These are phyloP conservation scores for Trichophyton schoenleinii DNA, from an alignment of 2,329 filamentous ascomycete species.

Conservation along the genomic window DNA sequence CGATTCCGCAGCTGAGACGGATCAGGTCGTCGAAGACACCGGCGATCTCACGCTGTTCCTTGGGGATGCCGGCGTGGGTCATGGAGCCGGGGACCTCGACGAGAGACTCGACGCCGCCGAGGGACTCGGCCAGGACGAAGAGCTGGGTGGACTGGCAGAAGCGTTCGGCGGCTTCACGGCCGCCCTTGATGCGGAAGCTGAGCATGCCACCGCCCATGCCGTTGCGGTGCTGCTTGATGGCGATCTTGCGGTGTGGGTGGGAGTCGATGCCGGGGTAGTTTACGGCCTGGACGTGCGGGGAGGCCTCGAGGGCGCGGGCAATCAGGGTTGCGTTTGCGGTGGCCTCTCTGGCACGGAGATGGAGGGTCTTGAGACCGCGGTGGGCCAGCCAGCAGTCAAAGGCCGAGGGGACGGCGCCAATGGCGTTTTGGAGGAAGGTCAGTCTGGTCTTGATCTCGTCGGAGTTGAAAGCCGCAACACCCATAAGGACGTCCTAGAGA, in stretches of 20 bases:
- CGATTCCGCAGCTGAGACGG: constrained; percentile 82
- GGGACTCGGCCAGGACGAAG: constrained; percentile 83
- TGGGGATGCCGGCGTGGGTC: constrained; percentile 93
- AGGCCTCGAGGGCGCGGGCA: constrained; percentile 63
- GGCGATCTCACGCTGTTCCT: constrained; percentile 76
- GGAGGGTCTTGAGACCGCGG: constrained; percentile 89
- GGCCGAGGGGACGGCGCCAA: constrained; percentile 82
- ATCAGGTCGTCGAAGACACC: constrained; percentile 94
- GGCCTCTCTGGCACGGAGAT: constrained; percentile 79
- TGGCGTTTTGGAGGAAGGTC: constrained; percentile 90
- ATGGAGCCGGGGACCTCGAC: constrained; percentile 88
- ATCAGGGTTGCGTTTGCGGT: constrained; percentile 68
- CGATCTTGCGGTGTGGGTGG: constrained; percentile 75
- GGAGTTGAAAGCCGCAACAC: constrained; percentile 87
- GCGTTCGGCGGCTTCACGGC: constrained; percentile 68
- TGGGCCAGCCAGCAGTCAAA: constrained; percentile 99
- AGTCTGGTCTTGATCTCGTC: constrained; percentile 64
- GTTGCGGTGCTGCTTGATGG: constrained; percentile 80
- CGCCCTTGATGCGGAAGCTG: constrained; percentile 84
- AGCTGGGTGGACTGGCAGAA: constrained; percentile 86
- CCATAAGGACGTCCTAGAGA: constrained; percentile 79
- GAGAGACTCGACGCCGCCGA: constrained; percentile 85
- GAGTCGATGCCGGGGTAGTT: constrained; percentile 90
- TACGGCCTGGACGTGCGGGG: constrained; percentile 71
- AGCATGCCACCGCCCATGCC: constrained; percentile 96